These are phyloP conservation scores for Calonectria ilicicola DNA, from an alignment of 2,329 filamentous ascomycete species.

Conservation along the genomic window DNA sequence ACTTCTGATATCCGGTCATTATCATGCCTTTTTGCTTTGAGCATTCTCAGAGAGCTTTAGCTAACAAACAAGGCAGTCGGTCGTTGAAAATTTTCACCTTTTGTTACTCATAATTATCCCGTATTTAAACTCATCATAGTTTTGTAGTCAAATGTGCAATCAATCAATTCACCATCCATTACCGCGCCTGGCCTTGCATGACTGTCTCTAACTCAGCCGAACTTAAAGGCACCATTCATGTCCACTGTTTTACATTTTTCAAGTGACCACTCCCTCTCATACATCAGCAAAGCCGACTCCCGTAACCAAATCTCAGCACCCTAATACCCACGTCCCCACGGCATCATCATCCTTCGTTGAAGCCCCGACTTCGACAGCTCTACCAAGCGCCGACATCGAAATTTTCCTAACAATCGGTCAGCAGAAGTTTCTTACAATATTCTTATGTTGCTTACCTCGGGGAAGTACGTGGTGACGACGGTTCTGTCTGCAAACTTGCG, in stretches of 20 bases:
- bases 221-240: slow-evolving; percentile 31
- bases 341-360: not conserved
- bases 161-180: slow-evolving; percentile 17
- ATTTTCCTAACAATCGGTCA: slow-evolving; percentile 77
- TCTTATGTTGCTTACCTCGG: slow-evolving; percentile 72
- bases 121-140: not conserved
- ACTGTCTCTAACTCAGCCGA: slow-evolving; percentile 16
- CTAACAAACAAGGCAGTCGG: slow-evolving; percentile 36
- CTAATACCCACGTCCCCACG: not conserved
- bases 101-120: not conserved
- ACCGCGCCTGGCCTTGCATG: slow-evolving; percentile 19
- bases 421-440: slow-evolving; percentile 18
- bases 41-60: not conserved
- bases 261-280: slow-evolving; percentile 31
- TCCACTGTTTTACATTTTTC: slow-evolving; percentile 46
- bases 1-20: slow-evolving; percentile 75
- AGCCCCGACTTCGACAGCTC: slow-evolving; percentile 15
- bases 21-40: slow-evolving; percentile 17
- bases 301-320: slow-evolving; percentile 31
- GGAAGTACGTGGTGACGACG: slow-evolving; percentile 96
- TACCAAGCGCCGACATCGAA: slow-evolving; percentile 94
- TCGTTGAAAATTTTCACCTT: slow-evolving; percentile 1
- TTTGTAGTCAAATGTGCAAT: slow-evolving; percentile 1
- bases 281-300: slow-evolving; percentile 39
- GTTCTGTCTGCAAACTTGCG: slow-evolving; percentile 97